Conservation (phyloP, 148 eudicot genomes). For the Dianthus caryophyllus region DNA sequence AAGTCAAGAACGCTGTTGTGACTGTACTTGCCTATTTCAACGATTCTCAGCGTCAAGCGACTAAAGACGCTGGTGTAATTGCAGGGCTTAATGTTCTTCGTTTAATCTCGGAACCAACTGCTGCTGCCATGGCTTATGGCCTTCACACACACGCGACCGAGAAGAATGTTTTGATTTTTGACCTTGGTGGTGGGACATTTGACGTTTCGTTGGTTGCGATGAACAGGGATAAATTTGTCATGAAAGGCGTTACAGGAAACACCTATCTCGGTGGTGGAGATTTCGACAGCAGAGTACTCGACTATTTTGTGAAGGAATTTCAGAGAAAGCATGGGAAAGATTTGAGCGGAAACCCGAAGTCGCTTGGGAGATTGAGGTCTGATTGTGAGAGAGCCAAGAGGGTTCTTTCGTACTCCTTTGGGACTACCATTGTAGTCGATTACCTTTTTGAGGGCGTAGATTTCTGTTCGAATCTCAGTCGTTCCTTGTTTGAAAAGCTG, state of each 20-base stretch:
- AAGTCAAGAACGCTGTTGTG: not conserved
- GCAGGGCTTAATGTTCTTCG: not conserved
- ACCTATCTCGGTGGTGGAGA: not conserved
- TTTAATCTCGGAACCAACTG: not conserved
- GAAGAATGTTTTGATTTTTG: slow-evolving; percentile 3
- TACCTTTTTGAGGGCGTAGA: not conserved
- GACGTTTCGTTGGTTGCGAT: not conserved
- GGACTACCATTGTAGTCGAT: not conserved
- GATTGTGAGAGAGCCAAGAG: slow-evolving; percentile 3
- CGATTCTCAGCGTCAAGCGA: slow-evolving; percentile 6
- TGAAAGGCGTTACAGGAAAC: not conserved
- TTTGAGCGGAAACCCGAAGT: not conserved
- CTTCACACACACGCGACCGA: not conserved
- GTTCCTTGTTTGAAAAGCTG: not conserved
- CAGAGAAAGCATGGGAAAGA: not conserved
- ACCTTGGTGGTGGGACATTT: slow-evolving; percentile 5
- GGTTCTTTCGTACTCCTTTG: not conserved
- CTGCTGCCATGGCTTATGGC: not conserved
- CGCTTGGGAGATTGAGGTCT: not conserved
- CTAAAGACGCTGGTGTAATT: not conserved
- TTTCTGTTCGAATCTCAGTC: not conserved
- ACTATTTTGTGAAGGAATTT: not conserved
- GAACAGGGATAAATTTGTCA: not conserved
- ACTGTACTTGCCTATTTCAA: slow-evolving; percentile 2
- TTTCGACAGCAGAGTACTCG: not conserved